Evolutionary conservation across 257 asterid species (phyloP).

Genomic region (Solanum peruvianum): DNA sequence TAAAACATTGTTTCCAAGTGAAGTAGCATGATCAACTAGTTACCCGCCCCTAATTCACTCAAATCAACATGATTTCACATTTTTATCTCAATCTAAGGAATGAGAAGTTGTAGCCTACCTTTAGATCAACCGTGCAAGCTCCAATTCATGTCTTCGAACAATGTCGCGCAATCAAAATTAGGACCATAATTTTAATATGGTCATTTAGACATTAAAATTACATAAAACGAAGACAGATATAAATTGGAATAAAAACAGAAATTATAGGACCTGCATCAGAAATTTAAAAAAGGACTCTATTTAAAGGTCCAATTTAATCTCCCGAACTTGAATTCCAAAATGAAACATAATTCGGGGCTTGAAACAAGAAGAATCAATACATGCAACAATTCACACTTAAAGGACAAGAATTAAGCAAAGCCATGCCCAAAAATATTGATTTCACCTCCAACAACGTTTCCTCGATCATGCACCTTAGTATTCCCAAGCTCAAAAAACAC

Average conservation of each 20-base stretch:
- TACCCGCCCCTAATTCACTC: background rate
- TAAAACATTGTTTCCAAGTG: background rate
- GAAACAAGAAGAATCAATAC: too few species aligned
- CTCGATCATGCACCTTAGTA: background rate
- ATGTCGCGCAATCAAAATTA: background rate
- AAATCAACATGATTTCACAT: background rate
- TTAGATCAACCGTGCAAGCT: background rate
- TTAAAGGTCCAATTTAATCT: background rate
- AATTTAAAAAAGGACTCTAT: too few species aligned
- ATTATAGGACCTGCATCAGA: background rate
- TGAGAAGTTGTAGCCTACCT: background rate
- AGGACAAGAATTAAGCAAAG: background rate
- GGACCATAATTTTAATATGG: background rate
- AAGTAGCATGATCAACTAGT: background rate
- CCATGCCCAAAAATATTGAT: background rate
- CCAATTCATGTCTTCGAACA: background rate
- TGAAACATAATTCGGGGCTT: background rate
- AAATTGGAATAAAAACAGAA: too few species aligned
- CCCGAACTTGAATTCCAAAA: background rate
- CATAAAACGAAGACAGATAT: too few species aligned
- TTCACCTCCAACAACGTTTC: background rate
- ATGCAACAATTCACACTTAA: background rate
- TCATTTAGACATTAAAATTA: background rate
- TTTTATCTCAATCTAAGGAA: background rate
- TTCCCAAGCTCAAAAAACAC: background rate